Base-by-base conservation (phyloP, 2,329 filamentous ascomycete genomes). In the Hypoxylon sp. region DNA sequence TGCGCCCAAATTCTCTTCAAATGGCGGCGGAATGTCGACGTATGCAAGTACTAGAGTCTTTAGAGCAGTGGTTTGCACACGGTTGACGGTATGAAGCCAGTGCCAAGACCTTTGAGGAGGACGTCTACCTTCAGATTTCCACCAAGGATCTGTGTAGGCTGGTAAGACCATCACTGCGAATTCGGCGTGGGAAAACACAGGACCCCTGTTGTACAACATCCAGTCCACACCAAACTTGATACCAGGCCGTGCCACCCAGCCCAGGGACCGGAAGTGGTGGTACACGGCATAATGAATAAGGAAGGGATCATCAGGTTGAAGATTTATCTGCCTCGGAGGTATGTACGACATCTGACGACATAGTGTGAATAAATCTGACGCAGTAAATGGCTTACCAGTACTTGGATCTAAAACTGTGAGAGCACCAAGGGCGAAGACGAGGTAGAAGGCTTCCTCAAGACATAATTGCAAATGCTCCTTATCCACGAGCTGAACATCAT, bases 201-300 rank as follows among this genome's bases (percentile, higher is more conserved):
- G 96, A 0, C 96, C 96, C 19, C 94, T 91, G 62, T 93, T 90
- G 80, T 99, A 99, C 6, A 99, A 86, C n/a, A 99, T 83, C 83
- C 93, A 98, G 79, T 99, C 96, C 9, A 94, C 92, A 21, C 93
- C 93, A 74, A 99, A 99, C 77, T 99, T 99, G 77, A 97, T 90
- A 36, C 96, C 97, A 4, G 92, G 90, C 13, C 97, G 91, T 0
- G 97, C 91, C 0, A 98, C 93, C 95, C 96, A 99, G 23, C 96
- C 96, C 0, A 98, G 85, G 0, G 94, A 97, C 38, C 96, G 91
- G 81, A 97, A 99, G 78, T 99, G 95, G 77, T 99, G 96, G 78
- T 97, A 99, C 17, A 93, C 93, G 11, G 89, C 90, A 75, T 98
- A 99, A 63, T 93, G 90, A 0, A 97, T 79, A 19, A 98, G 82